Evolutionary conservation across 1,139 yeast genomes (phyloP), one percentile per base, ranked within the genome.

Genomic region (Pichia sp.): DNA sequence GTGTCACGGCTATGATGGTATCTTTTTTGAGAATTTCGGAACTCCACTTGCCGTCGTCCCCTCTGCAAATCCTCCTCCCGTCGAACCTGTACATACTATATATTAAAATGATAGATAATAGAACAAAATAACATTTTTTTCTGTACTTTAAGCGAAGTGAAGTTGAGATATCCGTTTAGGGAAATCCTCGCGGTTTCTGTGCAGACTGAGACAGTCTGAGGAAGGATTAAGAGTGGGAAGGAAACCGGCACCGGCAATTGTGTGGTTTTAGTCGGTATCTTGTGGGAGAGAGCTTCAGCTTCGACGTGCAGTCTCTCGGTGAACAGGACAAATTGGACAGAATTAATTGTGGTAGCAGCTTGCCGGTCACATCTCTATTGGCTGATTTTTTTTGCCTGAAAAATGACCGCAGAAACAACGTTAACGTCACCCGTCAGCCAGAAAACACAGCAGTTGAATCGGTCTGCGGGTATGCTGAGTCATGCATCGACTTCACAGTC

Each of bases 141-240:
- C 41, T 36, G 41, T n/a, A 36, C 41, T 13, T 36, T 36, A 23
- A n/a, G 41, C 41, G 41, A 15, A 36, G 16, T 36, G 41, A 15
- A 36, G 41, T 36, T 43, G 46, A 26, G 30, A 45, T 4, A 13
- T 13, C 40, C 49, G 30, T 45, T n/a, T 30, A 31, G 49, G 43
- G 43, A 15, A 47, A 34, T 40, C 26, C 40, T 47, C 49, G 49
- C 49, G 49, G 40, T 47, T 42, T 36, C 41, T n/a, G 41, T 36
- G 41, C 16, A 36, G 41, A 36, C 8, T n/a, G 16, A 36, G 41
- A 36, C 41, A 15, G 41, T n/a, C 41, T 36, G 41, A 36, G 41
- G n/a, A 36, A 15, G 41, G n/a, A 36, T 15, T 13, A 23, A 23
- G 26, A 36, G 41, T 36, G 41, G 41, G 41, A 36, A 36, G 41